Conservation (phyloP, 1,284 basidiomycete species). For the Coriolopsis trogii region DNA sequence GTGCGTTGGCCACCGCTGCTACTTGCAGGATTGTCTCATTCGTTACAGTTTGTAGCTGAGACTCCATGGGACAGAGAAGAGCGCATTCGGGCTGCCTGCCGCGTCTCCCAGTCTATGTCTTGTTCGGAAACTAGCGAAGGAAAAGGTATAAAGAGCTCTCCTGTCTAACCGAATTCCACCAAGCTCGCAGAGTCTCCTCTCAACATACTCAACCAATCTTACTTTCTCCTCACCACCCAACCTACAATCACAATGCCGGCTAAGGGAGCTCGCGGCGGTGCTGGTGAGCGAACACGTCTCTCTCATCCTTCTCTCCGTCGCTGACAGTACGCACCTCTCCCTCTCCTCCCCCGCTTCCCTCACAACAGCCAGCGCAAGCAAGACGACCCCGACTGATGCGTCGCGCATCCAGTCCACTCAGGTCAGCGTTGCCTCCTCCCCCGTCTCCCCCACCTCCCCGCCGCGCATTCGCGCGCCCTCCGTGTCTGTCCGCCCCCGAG, state of each 20-base stretch:
- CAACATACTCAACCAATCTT: neutral
- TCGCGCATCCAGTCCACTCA: slow-evolving; percentile 37
- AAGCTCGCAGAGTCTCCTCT: slow-evolving; percentile 11
- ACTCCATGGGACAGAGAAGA: no score
- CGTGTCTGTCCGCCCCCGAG: slow-evolving; percentile 1
- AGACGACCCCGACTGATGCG: slow-evolving; percentile 30
- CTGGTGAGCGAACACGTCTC: slow-evolving; percentile 16
- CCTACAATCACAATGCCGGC: slow-evolving; percentile 20
- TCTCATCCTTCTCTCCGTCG: no score
- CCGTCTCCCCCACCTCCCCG: no score
- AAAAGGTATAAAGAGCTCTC: slow-evolving; percentile 13
- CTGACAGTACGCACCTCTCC: neutral
- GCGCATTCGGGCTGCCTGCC: no score
- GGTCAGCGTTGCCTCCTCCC: slow-evolving; percentile 20
- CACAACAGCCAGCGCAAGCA: slow-evolving; percentile 15
- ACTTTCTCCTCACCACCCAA: neutral
- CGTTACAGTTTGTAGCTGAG: no score
- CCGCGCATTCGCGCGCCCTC: neutral
- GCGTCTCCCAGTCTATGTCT: no score
- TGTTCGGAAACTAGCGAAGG: no score
- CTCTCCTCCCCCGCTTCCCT: neutral
- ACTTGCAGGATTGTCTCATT: no score
- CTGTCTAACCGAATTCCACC: neutral
- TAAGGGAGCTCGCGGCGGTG: slow-evolving; percentile 22
- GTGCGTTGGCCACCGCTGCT: no score